These are phyloP conservation scores for Endotrypanum monterogeii DNA, from an alignment of 208 protist genomes.

Conservation along the genomic window DNA sequence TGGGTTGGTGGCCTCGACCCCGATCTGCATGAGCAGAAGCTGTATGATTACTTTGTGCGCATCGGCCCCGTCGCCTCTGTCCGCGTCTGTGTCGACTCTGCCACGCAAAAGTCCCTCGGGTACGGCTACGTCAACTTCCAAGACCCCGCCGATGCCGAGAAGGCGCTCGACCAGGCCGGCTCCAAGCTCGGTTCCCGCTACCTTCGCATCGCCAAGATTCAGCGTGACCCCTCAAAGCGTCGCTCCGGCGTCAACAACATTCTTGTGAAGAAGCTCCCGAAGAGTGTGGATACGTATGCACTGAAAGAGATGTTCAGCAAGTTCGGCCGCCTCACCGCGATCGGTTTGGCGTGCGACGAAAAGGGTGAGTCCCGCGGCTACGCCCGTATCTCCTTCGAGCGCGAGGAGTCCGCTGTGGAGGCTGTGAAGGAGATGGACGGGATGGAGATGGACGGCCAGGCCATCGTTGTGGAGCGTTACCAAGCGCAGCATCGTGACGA, in stretches of 20 bases:
- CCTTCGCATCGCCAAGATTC: conserved; percentile 98
- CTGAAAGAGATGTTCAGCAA: conserved; percentile 94
- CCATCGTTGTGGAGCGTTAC: conserved; percentile 95
- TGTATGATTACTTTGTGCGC: conserved; percentile 98
- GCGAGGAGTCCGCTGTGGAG: conserved; percentile 92
- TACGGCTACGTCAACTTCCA: conserved; percentile 99
- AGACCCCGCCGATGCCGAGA: conserved; percentile 96
- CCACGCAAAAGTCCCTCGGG: conserved; percentile 97
- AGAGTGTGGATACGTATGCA: conserved; percentile 95
- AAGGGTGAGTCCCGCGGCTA: conserved; percentile 94
- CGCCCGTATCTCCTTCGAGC: conserved; percentile 97
- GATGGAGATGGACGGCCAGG: conserved; percentile 85
- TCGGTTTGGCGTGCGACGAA: conserved; percentile 88
- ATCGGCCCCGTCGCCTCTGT: conserved; percentile 98
- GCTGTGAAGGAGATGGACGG: conserved; percentile 91
- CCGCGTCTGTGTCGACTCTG: conserved; percentile 97
- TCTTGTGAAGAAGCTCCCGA: conserved; percentile 98
- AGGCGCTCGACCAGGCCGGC: conserved; percentile 98
- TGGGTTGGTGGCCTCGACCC: conserved; percentile 98
- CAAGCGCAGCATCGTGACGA: conserved; percentile 95
- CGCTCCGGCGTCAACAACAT: conserved; percentile 98
- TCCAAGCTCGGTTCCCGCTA: conserved; percentile 91
- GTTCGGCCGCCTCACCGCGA: conserved; percentile 94
- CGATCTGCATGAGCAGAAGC: conserved; percentile 94
- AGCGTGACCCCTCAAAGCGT: conserved; percentile 98